Conservation (phyloP, 2,329 filamentous ascomycete species). For the Pyricularia grisea region DNA sequence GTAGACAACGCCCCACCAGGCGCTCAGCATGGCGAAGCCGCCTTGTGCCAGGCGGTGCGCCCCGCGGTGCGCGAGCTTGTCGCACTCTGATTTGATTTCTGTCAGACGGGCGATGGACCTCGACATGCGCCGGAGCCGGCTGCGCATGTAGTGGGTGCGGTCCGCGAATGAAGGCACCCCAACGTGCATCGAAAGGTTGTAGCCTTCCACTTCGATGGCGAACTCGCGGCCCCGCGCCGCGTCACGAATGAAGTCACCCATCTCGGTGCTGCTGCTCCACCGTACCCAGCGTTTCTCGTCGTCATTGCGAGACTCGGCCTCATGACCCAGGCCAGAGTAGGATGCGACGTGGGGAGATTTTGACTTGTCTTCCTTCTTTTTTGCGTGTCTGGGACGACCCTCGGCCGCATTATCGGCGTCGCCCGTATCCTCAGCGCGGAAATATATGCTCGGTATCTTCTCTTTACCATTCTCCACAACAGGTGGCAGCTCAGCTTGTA, state of each 20-base stretch:
- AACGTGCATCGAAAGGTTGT: constrained; percentile 56
- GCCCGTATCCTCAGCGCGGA: constrained; percentile 64
- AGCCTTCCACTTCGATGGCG: constrained; percentile 70
- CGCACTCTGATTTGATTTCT: constrained; percentile 72
- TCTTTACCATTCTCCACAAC: constrained; percentile 56
- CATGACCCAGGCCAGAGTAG: constrained; percentile 61
- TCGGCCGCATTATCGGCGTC: constrained; percentile 41
- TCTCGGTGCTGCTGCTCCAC: constrained; percentile 82
- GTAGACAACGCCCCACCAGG: constrained; percentile 80
- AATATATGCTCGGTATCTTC: constrained; percentile 64
- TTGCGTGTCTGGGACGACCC: constrained; percentile 17
- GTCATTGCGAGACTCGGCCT: constrained; percentile 28
- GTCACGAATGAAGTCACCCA: constrained; percentile 90
- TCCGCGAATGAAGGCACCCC: constrained; percentile 82
- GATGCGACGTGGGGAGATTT: constrained; percentile 45
- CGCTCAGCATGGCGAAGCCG: constrained; percentile 62
- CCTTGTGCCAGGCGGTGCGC: constrained; percentile 73
- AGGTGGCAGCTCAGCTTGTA: constrained; percentile 76
- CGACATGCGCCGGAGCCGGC: constrained; percentile 64
- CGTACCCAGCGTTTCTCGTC: constrained; percentile 62
- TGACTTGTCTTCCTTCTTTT: constrained; percentile 17
- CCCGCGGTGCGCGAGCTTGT: constrained; percentile 63
- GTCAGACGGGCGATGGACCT: constrained; percentile 59
- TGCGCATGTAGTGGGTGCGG: constrained; percentile 79
- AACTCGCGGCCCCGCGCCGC: constrained; percentile 80